Evolutionary conservation across 2,329 filamentous ascomycete genomes (phyloP).

Genomic region (Microascus cirrosus): DNA sequence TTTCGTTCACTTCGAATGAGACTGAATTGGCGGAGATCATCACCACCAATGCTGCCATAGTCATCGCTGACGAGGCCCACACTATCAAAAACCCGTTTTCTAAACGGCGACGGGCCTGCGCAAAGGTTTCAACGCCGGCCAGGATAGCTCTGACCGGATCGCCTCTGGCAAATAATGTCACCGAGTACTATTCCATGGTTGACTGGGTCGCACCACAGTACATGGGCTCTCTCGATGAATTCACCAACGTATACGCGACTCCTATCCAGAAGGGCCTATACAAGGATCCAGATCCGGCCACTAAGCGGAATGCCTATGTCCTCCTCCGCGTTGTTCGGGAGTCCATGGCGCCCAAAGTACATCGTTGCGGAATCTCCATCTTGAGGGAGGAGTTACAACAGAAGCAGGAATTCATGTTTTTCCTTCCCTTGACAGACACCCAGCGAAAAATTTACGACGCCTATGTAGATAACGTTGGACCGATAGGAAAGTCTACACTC

Average conservation of each 20-base stretch:
- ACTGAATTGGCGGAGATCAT: conserved; percentile 31
- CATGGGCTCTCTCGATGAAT: conserved; percentile 57
- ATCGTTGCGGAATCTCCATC: conserved; percentile 59
- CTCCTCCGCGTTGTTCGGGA: conserved; percentile 60
- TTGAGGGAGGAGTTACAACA: conserved; percentile 56
- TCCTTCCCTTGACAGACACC: conserved; percentile 53
- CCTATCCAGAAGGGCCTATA: conserved; percentile 67
- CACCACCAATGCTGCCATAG: conserved; percentile 52
- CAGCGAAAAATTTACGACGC: conserved; percentile 53
- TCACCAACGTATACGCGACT: conserved; percentile 55
- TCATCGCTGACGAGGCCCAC: conserved; percentile 82
- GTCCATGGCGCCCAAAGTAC: conserved; percentile 66
- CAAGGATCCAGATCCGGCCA: conserved; percentile 42
- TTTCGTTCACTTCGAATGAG: conserved; percentile 16
- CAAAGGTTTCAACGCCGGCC: conserved; percentile 51
- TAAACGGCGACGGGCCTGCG: conserved; percentile 39
- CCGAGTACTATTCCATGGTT: conserved; percentile 80
- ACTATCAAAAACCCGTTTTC: conserved; percentile 56
- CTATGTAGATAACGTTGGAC: conserved; percentile 21
- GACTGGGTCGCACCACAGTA: conserved; percentile 77
- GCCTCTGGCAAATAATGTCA: conserved; percentile 72
- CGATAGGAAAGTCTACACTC: neutral
- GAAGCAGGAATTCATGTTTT: conserved; percentile 77
- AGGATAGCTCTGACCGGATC: conserved; percentile 82
- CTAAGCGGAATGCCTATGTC: conserved; percentile 51